Base-by-base conservation (phyloP, 2,329 filamentous ascomycete species). In the Alternaria panax region DNA sequence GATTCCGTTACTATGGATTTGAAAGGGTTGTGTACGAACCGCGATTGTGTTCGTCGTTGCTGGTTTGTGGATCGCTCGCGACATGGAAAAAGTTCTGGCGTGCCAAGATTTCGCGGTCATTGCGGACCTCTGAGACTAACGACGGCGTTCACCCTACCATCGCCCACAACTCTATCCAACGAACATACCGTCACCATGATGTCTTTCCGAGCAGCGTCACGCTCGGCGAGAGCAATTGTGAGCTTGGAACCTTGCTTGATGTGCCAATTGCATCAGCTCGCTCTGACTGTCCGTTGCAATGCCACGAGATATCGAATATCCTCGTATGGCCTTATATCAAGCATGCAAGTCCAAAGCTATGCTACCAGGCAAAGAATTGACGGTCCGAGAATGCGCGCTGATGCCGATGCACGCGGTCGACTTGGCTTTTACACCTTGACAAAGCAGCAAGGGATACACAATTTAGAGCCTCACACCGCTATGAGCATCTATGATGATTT, bases 401-500 rank as follows among this genome's bases (percentile, higher is more conserved):
- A 71, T 43, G 59, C 69, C 9, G 72, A 75, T 41, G 63, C 58
- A 38, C 68, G 64, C 24, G 55, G 40, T 25, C 71, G 72, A 12
- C 12, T 64, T 3, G 64, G 61, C 27, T 68, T 65, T 43, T 74
- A 71, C 36, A 63, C 46, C 14, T 40, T 72, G 40, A 63, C 54
- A 28, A 61, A 66, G 22, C 54, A 53, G 7, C 65, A 72, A 32
- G 63, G 59, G 4, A 5, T 62, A n/a, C 46, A 75, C 28, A 30
- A 56, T 5, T 63, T 71, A 36, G 59, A 67, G 22, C 36, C 62
- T 7, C 22, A 54, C 12, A 62, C 48, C 6, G 71, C 72, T 36
- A 64, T 73, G 28, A 58, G 62, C 36, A 66, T 76, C n/a, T 64
- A 71, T 38, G 51, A 51, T 50, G 69, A 75, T 9, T 75, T 75